Conservation (phyloP, 2,329 filamentous ascomycete genomes). For the Cladosporium austrohemisphaericum region DNA sequence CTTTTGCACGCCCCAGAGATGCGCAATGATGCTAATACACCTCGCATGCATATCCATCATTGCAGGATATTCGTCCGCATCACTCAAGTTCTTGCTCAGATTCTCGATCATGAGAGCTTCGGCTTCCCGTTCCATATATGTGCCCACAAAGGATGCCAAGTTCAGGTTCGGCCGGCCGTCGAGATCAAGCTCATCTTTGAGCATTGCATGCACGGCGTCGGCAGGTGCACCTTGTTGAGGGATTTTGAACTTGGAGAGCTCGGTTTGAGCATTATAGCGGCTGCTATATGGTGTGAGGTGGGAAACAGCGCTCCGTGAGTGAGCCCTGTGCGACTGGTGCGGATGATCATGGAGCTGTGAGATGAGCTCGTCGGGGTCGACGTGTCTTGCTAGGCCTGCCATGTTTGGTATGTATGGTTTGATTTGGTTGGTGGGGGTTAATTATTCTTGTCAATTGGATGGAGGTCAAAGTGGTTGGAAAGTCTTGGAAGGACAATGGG, state of each 20-base stretch:
- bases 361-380: conserved; percentile 51
- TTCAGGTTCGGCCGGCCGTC: conserved; percentile 67
- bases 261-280: conserved; percentile 52
- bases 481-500: background rate
- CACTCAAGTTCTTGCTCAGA: conserved; percentile 67
- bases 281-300: conserved; percentile 57
- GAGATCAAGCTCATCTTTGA: conserved; percentile 56
- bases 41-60: conserved; percentile 60
- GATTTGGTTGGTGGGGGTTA: background rate
- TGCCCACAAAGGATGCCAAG: conserved; percentile 66
- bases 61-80: conserved; percentile 58
- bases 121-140: conserved; percentile 40
- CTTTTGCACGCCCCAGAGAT: conserved; percentile 62
- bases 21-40: conserved; percentile 64
- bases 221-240: conserved; percentile 56
- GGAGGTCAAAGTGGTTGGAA: background rate
- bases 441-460: background rate
- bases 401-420: conserved; percentile 30
- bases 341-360: conserved; percentile 48
- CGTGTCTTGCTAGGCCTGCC: conserved; percentile 49
- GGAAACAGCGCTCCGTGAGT: conserved; percentile 40
- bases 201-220: conserved; percentile 62
- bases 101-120: conserved; percentile 64
- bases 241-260: conserved; percentile 59
- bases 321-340: conserved; percentile 31